Evolutionary conservation across 2,329 filamentous ascomycete species (phyloP).

Genomic region (Microcyclosporella mali): DNA sequence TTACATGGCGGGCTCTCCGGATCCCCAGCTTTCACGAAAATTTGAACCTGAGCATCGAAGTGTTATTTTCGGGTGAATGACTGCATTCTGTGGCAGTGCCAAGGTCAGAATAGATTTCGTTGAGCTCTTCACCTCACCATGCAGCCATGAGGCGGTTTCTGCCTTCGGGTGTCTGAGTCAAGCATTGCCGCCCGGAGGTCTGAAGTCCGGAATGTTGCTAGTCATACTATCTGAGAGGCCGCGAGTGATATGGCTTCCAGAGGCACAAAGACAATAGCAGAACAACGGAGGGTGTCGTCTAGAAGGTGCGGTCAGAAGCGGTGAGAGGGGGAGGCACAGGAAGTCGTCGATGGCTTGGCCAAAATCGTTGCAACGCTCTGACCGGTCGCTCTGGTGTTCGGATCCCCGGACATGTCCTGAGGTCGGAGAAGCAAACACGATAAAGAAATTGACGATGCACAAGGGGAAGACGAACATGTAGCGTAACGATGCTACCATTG

Average conservation of each 20-base stretch:
- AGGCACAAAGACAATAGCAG: slow-evolving; percentile 47
- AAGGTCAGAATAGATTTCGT: slow-evolving; percentile 16
- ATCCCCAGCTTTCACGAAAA: slow-evolving; percentile 29
- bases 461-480: no score
- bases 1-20: slow-evolving; percentile 35
- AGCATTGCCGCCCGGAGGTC: slow-evolving; percentile 14
- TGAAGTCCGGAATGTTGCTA: slow-evolving; percentile 12
- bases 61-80: slow-evolving; percentile 32
- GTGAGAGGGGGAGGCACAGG: slow-evolving; percentile 42
- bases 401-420: no score
- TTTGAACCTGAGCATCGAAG: slow-evolving; percentile 22
- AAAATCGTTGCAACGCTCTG: slow-evolving; percentile 8
- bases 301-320: slow-evolving; percentile 49
- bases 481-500: no score
- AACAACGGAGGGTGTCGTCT: slow-evolving; percentile 52
- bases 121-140: slow-evolving; percentile 25
- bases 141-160: slow-evolving; percentile 24
- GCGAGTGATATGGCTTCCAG: slow-evolving; percentile 45
- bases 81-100: slow-evolving; percentile 19
- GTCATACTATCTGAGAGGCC: slow-evolving; percentile 11
- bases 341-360: slow-evolving; percentile 32
- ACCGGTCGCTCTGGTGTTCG: background rate
- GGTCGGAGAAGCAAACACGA: no score
- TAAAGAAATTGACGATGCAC: no score
- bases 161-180: slow-evolving; percentile 20